phyloP scores from a whole-genome alignment of 2,329 filamentous ascomycete species.

The Coleophoma cylindrospora region DNA sequence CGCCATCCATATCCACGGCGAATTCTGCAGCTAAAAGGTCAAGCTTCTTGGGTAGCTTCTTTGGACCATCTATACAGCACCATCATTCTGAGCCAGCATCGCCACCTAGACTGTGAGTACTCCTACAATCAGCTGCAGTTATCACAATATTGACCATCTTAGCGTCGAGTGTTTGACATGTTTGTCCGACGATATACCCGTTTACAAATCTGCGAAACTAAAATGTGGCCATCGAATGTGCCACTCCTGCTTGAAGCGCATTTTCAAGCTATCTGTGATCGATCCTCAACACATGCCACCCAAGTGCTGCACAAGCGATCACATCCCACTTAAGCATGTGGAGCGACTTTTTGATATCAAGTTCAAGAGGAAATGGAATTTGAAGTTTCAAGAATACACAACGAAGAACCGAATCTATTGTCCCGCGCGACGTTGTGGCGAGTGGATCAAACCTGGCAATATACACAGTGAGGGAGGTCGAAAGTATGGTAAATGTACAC shows the following conservation, averaged over 20 bases:
- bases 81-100: conserved; percentile 16
- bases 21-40: conserved; percentile 10
- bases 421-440: conserved; percentile 64
- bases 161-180: conserved; percentile 72
- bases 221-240: conserved; percentile 82
- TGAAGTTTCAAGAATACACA: conserved; percentile 72
- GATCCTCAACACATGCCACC: conserved; percentile 83
- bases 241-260: conserved; percentile 65
- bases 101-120: conserved; percentile 17
- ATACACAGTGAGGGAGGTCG: conserved; percentile 57
- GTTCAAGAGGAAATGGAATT: conserved; percentile 79
- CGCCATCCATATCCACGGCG: conserved; percentile 10
- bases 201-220: conserved; percentile 62
- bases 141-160: conserved; percentile 13
- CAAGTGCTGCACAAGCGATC: conserved; percentile 68
- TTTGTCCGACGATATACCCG: conserved; percentile 58
- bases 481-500: conserved; percentile 64
- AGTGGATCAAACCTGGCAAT: conserved; percentile 72
- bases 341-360: conserved; percentile 66
- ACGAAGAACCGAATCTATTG: conserved; percentile 75
- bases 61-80: conserved; percentile 10
- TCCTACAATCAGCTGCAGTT: not conserved
- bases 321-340: conserved; percentile 72
- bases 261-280: conserved; percentile 70
- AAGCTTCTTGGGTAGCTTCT: conserved; percentile 17